phyloP scores from a whole-genome alignment of 441 rosid genomes.

The Brassica balearica region DNA sequence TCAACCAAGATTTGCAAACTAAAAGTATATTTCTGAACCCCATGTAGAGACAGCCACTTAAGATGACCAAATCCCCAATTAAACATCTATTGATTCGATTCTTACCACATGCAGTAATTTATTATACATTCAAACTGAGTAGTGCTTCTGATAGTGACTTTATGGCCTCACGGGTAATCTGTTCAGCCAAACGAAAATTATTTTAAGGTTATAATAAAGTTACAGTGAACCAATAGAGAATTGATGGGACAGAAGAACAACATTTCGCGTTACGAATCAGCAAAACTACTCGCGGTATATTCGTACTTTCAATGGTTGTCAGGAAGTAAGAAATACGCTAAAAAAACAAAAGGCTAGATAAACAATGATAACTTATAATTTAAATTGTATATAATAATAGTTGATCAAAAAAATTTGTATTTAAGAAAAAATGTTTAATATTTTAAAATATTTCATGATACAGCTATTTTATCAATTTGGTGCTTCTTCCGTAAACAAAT shows the following conservation, averaged over 20 bases:
- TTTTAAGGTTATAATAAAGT: neutral
- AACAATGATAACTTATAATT: no score
- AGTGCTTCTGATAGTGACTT: no score
- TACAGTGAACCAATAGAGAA: neutral
- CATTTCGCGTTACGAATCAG: slow-evolving; percentile 15
- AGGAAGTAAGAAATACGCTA: no score
- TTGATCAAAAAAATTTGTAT: no score
- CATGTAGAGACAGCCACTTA: slow-evolving; percentile 36
- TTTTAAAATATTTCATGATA: no score
- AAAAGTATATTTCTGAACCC: slow-evolving; percentile 32
- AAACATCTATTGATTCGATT: slow-evolving; percentile 24
- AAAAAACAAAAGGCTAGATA: no score
- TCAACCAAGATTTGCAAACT: slow-evolving; percentile 36
- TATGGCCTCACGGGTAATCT: neutral
- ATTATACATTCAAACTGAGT: no score
- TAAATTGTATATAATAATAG: no score
- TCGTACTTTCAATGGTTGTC: neutral
- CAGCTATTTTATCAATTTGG: no score
- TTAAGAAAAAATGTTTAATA: no score
- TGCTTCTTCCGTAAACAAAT: no score
- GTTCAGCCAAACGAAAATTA: neutral
- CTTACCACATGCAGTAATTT: no score
- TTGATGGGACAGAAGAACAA: slow-evolving; percentile 5
- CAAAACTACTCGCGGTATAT: slow-evolving; percentile 7
- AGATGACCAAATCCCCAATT: slow-evolving; percentile 31